phyloP scores from a whole-genome alignment of 2,329 filamentous ascomycete genomes.

The Alternaria triticina region DNA sequence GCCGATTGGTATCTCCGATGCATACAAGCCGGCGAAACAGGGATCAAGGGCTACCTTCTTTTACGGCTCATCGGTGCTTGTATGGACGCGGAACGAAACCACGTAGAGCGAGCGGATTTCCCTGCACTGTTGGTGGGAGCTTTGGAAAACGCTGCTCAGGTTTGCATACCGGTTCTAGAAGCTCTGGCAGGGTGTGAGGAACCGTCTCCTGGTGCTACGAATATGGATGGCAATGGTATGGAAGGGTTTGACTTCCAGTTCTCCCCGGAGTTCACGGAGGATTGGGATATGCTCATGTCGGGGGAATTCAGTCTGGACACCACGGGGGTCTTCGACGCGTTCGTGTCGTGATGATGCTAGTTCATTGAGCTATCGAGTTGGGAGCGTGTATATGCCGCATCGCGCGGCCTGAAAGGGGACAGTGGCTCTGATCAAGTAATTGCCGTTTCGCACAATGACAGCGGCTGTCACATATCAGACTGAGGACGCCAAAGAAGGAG shows the following conservation, averaged over 20 bases:
- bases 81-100: slow-evolving; percentile 26
- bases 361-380: not conserved
- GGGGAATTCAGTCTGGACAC: slow-evolving; percentile 19
- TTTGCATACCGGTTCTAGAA: slow-evolving; percentile 30
- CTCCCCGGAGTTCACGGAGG: slow-evolving; percentile 18
- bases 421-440: not conserved
- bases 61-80: slow-evolving; percentile 25
- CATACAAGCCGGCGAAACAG: slow-evolving; percentile 39
- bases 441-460: slow-evolving; percentile 5
- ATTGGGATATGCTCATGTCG: slow-evolving; percentile 27
- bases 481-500: not conserved
- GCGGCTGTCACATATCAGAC: slow-evolving; percentile 7
- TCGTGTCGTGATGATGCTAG: not conserved
- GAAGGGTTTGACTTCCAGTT: slow-evolving; percentile 11
- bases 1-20: slow-evolving; percentile 24
- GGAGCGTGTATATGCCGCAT: not conserved
- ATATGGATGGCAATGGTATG: not conserved
- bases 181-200: slow-evolving; percentile 13
- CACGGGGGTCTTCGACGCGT: slow-evolving; percentile 6
- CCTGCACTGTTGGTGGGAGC: slow-evolving; percentile 17
- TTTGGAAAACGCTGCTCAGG: slow-evolving; percentile 21
- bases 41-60: slow-evolving; percentile 38
- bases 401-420: not conserved
- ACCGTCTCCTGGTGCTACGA: not conserved
- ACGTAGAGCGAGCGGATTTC: slow-evolving; percentile 18